Conservation (phyloP, 164 flowering plant species). For the Berberis vulgaris region DNA sequence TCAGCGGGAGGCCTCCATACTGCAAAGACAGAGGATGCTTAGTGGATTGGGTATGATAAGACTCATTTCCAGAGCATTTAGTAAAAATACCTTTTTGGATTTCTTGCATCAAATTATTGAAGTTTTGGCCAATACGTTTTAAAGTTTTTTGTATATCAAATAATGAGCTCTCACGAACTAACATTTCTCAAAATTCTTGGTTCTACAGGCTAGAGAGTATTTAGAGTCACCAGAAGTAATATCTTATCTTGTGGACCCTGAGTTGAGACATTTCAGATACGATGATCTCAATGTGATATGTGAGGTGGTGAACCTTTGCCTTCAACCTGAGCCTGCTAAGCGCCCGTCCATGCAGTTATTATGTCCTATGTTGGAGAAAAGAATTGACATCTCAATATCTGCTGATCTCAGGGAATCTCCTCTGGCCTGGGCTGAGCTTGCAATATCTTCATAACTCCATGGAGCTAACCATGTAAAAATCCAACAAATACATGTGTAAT, state of each 20-base stretch:
- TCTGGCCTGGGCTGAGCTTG: conserved; percentile 95
- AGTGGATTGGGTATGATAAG: conserved; percentile 70
- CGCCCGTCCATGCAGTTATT: conserved; percentile 54
- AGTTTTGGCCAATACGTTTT: too few species aligned
- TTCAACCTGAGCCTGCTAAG: conserved; percentile 33
- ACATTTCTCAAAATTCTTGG: background rate
- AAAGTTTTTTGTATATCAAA: background rate
- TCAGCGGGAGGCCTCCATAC: conserved; percentile 77
- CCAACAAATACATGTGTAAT: conserved; percentile 15
- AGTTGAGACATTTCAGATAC: conserved; percentile 50
- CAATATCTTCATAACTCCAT: conserved; percentile 47
- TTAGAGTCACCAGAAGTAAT: conserved; percentile 62
- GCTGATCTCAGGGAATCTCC: conserved; percentile 66
- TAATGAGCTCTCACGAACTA: background rate
- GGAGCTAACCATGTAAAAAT: conserved; percentile 33
- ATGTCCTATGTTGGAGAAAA: conserved; percentile 51
- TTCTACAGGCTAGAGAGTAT: conserved; percentile 69
- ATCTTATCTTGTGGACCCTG: conserved; percentile 69
- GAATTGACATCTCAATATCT: conserved; percentile 50
- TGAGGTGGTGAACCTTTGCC: conserved; percentile 60
- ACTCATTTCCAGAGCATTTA: background rate
- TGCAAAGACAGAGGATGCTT: conserved; percentile 76
- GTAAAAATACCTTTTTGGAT: too few species aligned
- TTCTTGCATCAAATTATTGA: too few species aligned
- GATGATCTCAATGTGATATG: conserved; percentile 70